These are phyloP conservation scores for Eimeria praecox DNA, from an alignment of 169 alveolate species.

Conservation along the genomic window DNA sequence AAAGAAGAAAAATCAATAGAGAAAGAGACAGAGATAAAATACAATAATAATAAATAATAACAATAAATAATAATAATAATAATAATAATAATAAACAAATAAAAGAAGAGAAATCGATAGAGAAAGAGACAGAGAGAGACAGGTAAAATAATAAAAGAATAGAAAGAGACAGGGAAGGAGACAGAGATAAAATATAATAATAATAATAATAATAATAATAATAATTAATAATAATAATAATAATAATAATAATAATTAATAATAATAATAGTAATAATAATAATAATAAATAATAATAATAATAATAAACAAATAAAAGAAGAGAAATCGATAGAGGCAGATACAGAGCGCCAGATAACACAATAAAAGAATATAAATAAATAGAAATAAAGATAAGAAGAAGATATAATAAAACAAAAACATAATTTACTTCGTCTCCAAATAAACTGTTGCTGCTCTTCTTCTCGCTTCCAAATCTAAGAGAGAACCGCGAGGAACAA, in stretches of 20 bases:
- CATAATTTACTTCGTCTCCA: slow-evolving; percentile 80
- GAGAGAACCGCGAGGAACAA: slow-evolving; percentile 94
- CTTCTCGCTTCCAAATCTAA: slow-evolving; percentile 97
- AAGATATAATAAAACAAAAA: not conserved
- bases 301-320: too few relatives aligned
- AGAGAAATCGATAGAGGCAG: not conserved
- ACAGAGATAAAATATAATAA: not conserved
- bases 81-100: not conserved
- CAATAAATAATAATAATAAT: not conserved
- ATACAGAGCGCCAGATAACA: not conserved
- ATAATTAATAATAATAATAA: too few relatives aligned
- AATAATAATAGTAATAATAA: too few relatives aligned
- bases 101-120: not conserved
- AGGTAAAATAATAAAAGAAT: not conserved
- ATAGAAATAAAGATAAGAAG: not conserved
- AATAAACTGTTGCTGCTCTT: slow-evolving; percentile 95
- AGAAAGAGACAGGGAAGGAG: not conserved
- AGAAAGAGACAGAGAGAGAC: not conserved
- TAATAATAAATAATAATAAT: too few relatives aligned
- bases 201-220: too few relatives aligned
- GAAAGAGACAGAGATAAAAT: too few relatives aligned
- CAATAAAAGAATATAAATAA: not conserved
- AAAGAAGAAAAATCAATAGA: too few relatives aligned
- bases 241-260: too few relatives aligned
- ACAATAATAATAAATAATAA: too few relatives aligned